A percentile compares a stretch with the other conserved stretches of the same genome.
Evolutionary conservation across 2,329 filamentous ascomycete genomes (phyloP).

Genomic region (Phialocephala sp.): DNA sequence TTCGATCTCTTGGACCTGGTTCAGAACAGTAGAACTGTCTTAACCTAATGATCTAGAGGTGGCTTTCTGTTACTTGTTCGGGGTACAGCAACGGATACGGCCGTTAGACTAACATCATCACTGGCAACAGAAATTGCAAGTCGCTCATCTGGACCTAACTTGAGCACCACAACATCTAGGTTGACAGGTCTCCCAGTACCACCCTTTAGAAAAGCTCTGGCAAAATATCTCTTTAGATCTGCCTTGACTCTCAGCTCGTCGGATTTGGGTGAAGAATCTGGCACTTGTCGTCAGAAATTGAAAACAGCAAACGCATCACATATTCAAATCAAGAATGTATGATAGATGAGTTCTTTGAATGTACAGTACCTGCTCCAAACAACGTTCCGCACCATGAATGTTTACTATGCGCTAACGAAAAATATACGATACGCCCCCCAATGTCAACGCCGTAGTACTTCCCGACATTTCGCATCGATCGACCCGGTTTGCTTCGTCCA

Average conservation of each 20-base stretch:
- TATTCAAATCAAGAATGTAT: constrained; percentile 9
- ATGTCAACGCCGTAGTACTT: too few relatives aligned
- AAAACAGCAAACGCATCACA: neutral
- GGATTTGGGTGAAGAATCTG: constrained; percentile 20
- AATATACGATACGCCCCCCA: too few relatives aligned
- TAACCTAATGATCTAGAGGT: constrained; percentile 29
- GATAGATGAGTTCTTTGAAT: too few relatives aligned
- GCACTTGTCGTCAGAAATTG: constrained; percentile 16
- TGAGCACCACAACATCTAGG: constrained; percentile 28
- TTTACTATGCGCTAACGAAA: too few relatives aligned
- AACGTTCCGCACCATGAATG: too few relatives aligned
- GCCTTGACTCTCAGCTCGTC: constrained; percentile 28
- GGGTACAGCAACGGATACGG: constrained; percentile 25
- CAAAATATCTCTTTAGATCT: constrained; percentile 23
- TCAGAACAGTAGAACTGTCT: constrained; percentile 28
- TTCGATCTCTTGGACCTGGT: constrained; percentile 30
- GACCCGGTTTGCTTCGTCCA: too few relatives aligned
- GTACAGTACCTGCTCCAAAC: too few relatives aligned
- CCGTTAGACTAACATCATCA: constrained; percentile 19
- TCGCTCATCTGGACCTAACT: constrained; percentile 17
- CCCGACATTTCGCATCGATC: too few relatives aligned
- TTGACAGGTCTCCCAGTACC: constrained; percentile 28
- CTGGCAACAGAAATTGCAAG: constrained; percentile 18
- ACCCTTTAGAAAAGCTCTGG: constrained; percentile 26
- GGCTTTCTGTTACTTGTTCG: constrained; percentile 24